Evolutionary conservation across 805 yeast genomes (phyloP).

Genomic region (Danielia oregonensis): DNA sequence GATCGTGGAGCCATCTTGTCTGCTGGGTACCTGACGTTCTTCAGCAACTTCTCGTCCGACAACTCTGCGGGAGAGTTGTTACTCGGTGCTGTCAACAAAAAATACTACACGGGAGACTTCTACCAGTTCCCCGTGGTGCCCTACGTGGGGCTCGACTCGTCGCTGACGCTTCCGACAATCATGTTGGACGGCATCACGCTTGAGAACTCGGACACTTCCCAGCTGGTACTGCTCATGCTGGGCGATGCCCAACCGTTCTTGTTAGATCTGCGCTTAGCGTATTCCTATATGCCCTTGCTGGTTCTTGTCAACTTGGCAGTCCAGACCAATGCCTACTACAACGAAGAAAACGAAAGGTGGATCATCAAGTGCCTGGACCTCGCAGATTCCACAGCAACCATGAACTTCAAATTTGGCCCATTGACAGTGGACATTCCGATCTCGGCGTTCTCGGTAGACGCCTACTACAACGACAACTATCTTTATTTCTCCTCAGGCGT

Average conservation of each 20-base stretch:
- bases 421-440: slow-evolving; percentile 49
- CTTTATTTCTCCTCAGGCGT: slow-evolving; percentile 52
- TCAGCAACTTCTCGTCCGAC: slow-evolving; percentile 12
- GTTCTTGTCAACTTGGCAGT: slow-evolving; percentile 59
- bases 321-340: slow-evolving; percentile 65
- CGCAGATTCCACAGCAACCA: slow-evolving; percentile 43
- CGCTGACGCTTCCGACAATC: slow-evolving; percentile 27
- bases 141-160: slow-evolving; percentile 11
- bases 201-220: slow-evolving; percentile 34
- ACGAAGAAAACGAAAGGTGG: slow-evolving; percentile 49
- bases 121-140: slow-evolving; percentile 50
- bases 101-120: slow-evolving; percentile 43
- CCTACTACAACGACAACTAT: slow-evolving; percentile 28
- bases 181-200: slow-evolving; percentile 21
- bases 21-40: slow-evolving; percentile 34
- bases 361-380: slow-evolving; percentile 55
- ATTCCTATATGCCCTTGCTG: slow-evolving; percentile 51
- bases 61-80: slow-evolving; percentile 35
- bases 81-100: slow-evolving; percentile 57
- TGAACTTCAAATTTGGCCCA: slow-evolving; percentile 53
- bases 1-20: slow-evolving; percentile 20
- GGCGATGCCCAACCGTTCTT: slow-evolving; percentile 47
- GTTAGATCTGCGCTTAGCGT: slow-evolving; percentile 52
- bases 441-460: slow-evolving; percentile 35
- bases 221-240: slow-evolving; percentile 28